Evolutionary conservation across 805 yeast genomes (phyloP), one percentile per base, ranked within the genome.

Genomic region (Kregervanrija pseudodelftensis): DNA sequence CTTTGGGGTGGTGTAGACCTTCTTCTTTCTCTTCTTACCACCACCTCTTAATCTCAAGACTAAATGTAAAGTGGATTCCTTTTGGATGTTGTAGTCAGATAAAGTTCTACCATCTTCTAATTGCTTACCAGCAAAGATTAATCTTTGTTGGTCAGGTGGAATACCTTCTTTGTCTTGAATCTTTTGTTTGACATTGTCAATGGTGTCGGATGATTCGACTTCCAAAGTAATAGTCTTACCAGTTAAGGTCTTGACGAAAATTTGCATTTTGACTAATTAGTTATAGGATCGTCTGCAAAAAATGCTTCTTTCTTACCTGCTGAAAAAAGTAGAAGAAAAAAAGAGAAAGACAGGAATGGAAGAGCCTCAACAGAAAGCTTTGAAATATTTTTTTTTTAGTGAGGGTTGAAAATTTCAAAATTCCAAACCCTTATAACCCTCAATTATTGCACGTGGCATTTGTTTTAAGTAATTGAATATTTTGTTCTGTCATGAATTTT

Each of bases 1-100:
- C 90, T 93, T 93, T 81, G 99, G 99, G 70, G 98, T 91, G 79
- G 98, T 91, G 91, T 91, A 93, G 72, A 89, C 97, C 95, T 91
- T 91, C 96, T 93, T 93, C 93, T 93, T 93, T 84, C 96, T 91
- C 93, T 93, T 93, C 87, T 90, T 93, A 80, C 96, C 96, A 63
- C 68, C 48, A 45, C 48, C 96, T 82, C 96, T 87, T 73, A 89
- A 83, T 82, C 96, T 90, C 56, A 90, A 79, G 62, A 90, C 96
- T 73, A 90, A 80, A 72, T 90, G 97, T 53, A 91, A 74, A 57
- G 99, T 91, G 54, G 99, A 91, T 80, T 91, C 99, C 85, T 91
- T 91, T 79, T 91, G 98, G 77, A 91, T 93, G 89, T 91, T 91
- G 95, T 93, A 93, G 80, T 91, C 98, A 60, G 96, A 85, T 64